Conservation (phyloP, 176 grass and related monocot species). For the Zea mays region Zm-B73-REFERENCE-NAM-5.0 NC_050103.1:153978501-153979000, state of each 20-base stretch:
- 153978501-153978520: constrained; percentile 21
- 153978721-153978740: constrained; percentile 21
- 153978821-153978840: not conserved
- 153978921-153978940: not conserved
- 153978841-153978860: not conserved
- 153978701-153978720: constrained; percentile 17
- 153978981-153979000: not conserved
- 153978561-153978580: constrained; percentile 7
- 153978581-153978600: not conserved
- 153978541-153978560: not conserved
- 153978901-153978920: not conserved
- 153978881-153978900: not conserved
- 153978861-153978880: not conserved
- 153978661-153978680: constrained; percentile 19
- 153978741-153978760: constrained; percentile 4
- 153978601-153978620: constrained; percentile 14
- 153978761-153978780: constrained; percentile 7
- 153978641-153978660: constrained; percentile 13
- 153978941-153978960: not conserved
- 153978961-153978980: not conserved
- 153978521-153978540: constrained; percentile 27
- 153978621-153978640: constrained; percentile 33
- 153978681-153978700: constrained; percentile 31
- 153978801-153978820: constrained; percentile 17
- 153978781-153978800: constrained; percentile 26